These are phyloP conservation scores for Colletotrichum sp. DNA, from an alignment of 2,329 filamentous ascomycete genomes.

Conservation along the genomic window DNA sequence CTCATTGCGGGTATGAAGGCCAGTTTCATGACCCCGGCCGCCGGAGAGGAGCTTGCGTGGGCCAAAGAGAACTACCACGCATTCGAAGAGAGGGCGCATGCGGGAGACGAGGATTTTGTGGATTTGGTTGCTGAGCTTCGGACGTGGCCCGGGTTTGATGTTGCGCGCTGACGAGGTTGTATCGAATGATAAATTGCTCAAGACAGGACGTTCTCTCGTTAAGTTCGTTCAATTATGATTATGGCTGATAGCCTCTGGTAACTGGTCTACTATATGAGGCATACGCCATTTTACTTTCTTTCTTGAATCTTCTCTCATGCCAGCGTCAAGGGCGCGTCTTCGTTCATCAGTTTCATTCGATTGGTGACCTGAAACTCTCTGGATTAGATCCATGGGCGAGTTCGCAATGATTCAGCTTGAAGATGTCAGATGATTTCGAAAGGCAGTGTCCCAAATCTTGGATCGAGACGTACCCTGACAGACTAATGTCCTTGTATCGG, in stretches of 20 bases:
- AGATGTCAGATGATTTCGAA: background rate
- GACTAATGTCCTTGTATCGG: background rate
- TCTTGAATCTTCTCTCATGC: background rate
- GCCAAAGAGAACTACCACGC: background rate
- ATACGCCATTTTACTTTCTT: background rate
- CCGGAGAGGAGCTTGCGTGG: background rate
- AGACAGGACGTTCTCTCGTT: background rate
- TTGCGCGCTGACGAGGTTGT: background rate
- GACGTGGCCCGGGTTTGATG: background rate
- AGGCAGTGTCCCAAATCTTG: background rate
- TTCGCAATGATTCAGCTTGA: background rate
- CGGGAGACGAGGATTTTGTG: background rate
- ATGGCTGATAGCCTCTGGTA: background rate
- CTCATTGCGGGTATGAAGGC: background rate
- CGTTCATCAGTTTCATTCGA: background rate
- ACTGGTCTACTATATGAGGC: background rate
- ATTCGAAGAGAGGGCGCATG: background rate
- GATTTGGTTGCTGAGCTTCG: background rate
- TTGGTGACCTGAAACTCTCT: background rate
- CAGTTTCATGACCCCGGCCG: background rate
- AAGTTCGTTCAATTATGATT: background rate
- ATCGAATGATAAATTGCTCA: background rate
- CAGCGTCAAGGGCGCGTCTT: background rate
- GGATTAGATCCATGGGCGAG: background rate
- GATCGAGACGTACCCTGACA: background rate